Evolutionary conservation across 257 asterid genomes (phyloP), one percentile per base, ranked within the genome.

Genomic region (Ligustrum vulgare): DNA sequence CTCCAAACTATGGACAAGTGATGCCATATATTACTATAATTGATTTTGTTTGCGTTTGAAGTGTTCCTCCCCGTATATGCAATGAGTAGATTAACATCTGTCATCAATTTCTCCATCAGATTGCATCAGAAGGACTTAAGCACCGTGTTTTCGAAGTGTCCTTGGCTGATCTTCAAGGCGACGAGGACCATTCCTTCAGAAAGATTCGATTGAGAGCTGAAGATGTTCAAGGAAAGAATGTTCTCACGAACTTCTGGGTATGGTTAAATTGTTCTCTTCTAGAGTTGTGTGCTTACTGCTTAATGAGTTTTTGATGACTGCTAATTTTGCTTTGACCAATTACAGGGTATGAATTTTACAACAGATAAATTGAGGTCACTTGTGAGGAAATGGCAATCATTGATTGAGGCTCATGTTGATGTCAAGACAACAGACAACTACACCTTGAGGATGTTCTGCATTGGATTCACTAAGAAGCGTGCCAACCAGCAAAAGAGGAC

Each of bases 401-500:
- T 89, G 67, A 89, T 89, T 37, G 95, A 89, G 70, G 89, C 95
- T 16, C 95, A 89, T 22, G 91, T 89, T 0, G 92, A 89, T 82
- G 92, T 89, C 10, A 89, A 89, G 84, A 89, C 95, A 6, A 84
- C 95, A 1, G 95, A 89, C 64, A 78, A 47, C 83, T 89, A 73
- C 56, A 86, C 91, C n/a, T 70, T 89, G 75, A 83, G 95, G 67
- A 22, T 87, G 85, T 89, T 89, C 82, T 86, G 90, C 84, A 89
- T 89, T 74, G 94, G 84, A 69, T 89, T 89, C 69, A 87, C 94
- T 3, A 89, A 87, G 83, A 89, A 89, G 86, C 92, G 94, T 76
- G 86, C 81, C 18, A 89, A 89, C 83, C 94, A 89, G 84, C 94
- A 89, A 82, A 89, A 87, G 86, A 77, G 87, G 60, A 89, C 91